phyloP scores from a whole-genome alignment of 2,329 filamentous ascomycete species.

The Grosmannia serpens region DNA sequence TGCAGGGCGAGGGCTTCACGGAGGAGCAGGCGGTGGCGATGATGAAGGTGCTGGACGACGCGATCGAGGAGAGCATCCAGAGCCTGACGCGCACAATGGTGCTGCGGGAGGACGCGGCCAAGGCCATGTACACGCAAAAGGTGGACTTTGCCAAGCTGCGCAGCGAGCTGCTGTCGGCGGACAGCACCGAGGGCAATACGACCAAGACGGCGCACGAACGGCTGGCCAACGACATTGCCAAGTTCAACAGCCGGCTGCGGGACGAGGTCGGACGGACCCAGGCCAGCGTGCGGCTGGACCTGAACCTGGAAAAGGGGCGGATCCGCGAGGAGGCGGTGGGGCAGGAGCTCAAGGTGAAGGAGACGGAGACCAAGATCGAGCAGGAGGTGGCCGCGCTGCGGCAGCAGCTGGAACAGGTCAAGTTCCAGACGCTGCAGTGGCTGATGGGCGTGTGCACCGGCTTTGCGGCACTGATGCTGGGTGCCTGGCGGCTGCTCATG shows the following conservation, averaged over 20 bases:
- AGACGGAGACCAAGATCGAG: constrained; percentile 97
- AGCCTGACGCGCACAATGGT: constrained; percentile 98
- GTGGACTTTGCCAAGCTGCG: constrained; percentile 97
- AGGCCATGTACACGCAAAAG: constrained; percentile 73
- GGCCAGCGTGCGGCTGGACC: constrained; percentile 79
- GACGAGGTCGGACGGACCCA: constrained; percentile 94
- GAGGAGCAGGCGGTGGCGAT: constrained; percentile 94
- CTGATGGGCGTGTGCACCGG: constrained; percentile 74
- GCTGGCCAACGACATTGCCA: constrained; percentile 86
- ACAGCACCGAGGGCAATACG: constrained; percentile 80
- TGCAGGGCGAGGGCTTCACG: constrained; percentile 86
- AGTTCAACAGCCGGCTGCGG: constrained; percentile 75
- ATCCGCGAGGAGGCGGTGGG: constrained; percentile 93
- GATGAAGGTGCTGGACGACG: constrained; percentile 94
- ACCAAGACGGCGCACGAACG: constrained; percentile 86
- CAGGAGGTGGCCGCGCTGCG: constrained; percentile 86
- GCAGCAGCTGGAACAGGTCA: constrained; percentile 91
- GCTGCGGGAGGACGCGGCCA: constrained; percentile 80
- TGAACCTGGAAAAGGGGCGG: constrained; percentile 93
- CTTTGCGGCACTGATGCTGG: constrained; percentile 54
- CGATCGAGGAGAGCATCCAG: constrained; percentile 95
- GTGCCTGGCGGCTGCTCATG: constrained; percentile 62
- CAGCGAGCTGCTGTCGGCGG: constrained; percentile 82
- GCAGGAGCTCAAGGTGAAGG: constrained; percentile 96
- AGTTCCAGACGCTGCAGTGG: constrained; percentile 97